phyloP scores from a whole-genome alignment of 441 rosid genomes.

The Populus trichocarpa region DNA sequence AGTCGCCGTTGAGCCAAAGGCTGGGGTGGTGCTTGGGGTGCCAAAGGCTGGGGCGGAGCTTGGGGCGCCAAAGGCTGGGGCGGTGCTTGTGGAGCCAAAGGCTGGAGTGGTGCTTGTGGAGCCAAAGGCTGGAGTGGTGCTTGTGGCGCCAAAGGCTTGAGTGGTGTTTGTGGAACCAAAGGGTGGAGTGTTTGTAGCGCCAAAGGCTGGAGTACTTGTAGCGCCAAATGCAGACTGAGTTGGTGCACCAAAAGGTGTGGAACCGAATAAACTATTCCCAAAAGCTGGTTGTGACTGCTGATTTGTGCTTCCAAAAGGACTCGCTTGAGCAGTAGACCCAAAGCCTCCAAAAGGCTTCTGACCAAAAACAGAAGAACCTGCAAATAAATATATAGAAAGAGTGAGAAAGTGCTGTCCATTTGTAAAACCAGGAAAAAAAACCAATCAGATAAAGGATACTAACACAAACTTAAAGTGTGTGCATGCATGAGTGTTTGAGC shows the following conservation, averaged over 20 bases:
- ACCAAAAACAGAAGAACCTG: conserved; percentile 60
- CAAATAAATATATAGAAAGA: conserved; percentile 2
- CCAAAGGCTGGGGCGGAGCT: conserved; percentile 51
- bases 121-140: conserved; percentile 12
- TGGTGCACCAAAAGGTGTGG: conserved; percentile 62
- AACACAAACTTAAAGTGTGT: not conserved
- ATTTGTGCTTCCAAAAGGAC: conserved; percentile 66
- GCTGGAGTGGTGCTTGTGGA: conserved; percentile 31
- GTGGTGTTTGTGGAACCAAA: too few relatives aligned
- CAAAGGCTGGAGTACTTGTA: conserved; percentile 50
- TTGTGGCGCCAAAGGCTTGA: too few relatives aligned
- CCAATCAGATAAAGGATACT: not conserved
- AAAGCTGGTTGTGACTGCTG: conserved; percentile 88
- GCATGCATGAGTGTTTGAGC: not conserved
- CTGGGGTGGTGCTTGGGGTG: conserved; percentile 35
- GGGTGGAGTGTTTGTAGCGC: conserved; percentile 47
- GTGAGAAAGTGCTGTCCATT: not conserved
- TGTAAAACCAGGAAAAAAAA: not conserved
- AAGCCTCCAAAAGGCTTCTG: conserved; percentile 79
- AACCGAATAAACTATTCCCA: conserved; percentile 65
- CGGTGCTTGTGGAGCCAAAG: conserved; percentile 43
- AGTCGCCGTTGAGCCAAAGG: conserved; percentile 30
- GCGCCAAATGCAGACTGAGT: conserved; percentile 58
- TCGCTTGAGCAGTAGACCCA: conserved; percentile 61
- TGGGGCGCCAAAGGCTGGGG: conserved; percentile 55